phyloP scores from a whole-genome alignment of 2,329 filamentous ascomycete species.

The Chaetomiaceae sp. region DNA sequence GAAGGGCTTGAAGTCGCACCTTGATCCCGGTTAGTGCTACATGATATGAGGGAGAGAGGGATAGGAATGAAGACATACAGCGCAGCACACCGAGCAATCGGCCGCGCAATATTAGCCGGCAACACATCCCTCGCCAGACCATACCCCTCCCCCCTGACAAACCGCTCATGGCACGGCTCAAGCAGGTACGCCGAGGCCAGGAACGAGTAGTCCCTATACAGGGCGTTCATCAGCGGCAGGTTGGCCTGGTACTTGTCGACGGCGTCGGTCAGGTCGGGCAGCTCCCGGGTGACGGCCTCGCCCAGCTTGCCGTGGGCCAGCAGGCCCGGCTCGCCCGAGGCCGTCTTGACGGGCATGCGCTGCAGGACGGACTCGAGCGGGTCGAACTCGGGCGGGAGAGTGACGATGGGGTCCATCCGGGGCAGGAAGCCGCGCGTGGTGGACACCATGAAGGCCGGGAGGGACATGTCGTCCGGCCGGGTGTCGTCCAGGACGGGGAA shows the following conservation, averaged over 20 bases:
- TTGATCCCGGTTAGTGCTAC: background rate
- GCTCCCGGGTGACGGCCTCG: constrained; percentile 64
- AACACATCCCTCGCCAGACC: constrained; percentile 71
- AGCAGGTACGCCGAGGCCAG: constrained; percentile 83
- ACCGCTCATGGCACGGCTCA: constrained; percentile 81
- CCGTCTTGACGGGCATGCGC: constrained; percentile 74
- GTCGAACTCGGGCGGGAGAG: constrained; percentile 69
- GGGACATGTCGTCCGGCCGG: constrained; percentile 55
- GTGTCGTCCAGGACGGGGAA: constrained; percentile 63
- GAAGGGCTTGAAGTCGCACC: constrained; percentile 15
- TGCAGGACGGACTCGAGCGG: constrained; percentile 66
- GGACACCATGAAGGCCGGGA: constrained; percentile 76
- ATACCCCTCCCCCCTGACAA: constrained; percentile 67
- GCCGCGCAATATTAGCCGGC: constrained; percentile 70
- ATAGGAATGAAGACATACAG: constrained; percentile 57
- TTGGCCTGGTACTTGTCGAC: constrained; percentile 71
- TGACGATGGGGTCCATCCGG: constrained; percentile 55
- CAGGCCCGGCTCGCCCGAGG: constrained; percentile 69
- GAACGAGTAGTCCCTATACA: constrained; percentile 91
- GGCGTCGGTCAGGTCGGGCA: constrained; percentile 70
- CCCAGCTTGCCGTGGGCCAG: constrained; percentile 72
- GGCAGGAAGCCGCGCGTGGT: constrained; percentile 71
- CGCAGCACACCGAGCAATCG: constrained; percentile 77
- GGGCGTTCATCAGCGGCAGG: constrained; percentile 73
- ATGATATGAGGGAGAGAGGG: background rate